Conservation (phyloP, 2,329 filamentous ascomycete genomes). For the Sporothrix pallida region DNA sequence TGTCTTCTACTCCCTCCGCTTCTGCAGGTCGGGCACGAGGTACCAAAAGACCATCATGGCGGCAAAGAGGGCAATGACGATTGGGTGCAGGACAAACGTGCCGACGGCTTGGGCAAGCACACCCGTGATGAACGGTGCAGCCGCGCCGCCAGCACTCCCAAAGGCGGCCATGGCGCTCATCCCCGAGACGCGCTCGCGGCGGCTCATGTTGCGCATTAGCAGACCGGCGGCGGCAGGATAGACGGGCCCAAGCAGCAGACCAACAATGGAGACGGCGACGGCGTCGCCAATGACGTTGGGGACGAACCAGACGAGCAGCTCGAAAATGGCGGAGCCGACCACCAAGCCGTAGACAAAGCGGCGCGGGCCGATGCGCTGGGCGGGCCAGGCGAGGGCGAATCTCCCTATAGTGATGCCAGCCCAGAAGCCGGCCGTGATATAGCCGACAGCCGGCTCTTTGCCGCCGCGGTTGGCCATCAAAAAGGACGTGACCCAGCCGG, state of each 20-base stretch:
- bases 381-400: constrained; percentile 71
- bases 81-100: constrained; percentile 69
- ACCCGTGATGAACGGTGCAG: constrained; percentile 70
- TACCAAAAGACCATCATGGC: constrained; percentile 72
- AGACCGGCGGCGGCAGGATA: constrained; percentile 75
- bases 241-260: constrained; percentile 77
- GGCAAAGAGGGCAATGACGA: constrained; percentile 68
- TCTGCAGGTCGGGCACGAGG: constrained; percentile 59
- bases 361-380: constrained; percentile 72
- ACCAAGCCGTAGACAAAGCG: constrained; percentile 68
- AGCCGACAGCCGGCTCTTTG: constrained; percentile 73
- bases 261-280: constrained; percentile 71
- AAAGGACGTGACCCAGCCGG: constrained; percentile 87
- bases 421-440: constrained; percentile 76
- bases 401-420: constrained; percentile 77
- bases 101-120: constrained; percentile 66
- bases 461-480: constrained; percentile 75
- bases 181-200: constrained; percentile 65
- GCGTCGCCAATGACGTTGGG: constrained; percentile 75
- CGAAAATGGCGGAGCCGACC: constrained; percentile 66
- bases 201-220: constrained; percentile 65
- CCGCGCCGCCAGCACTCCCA: constrained; percentile 70
- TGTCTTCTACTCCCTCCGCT: constrained; percentile 68
- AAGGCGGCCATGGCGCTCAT: constrained; percentile 73
- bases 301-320: constrained; percentile 79